Conservation (phyloP, 768 basidiomycete genomes). For the Tremella yokohamensis region DNA sequence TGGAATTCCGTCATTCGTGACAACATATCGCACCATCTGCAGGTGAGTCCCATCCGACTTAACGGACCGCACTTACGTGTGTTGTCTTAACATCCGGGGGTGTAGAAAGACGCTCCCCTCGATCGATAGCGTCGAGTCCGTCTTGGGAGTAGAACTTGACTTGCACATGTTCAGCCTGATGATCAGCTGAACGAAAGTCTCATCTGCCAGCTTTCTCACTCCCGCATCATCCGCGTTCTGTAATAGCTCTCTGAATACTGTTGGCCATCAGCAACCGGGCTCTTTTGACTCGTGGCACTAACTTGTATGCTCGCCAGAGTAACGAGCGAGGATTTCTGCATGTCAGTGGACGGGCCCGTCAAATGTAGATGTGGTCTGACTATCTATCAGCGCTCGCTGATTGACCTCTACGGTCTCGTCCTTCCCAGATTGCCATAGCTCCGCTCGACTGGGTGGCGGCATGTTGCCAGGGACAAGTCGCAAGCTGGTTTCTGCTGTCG, state of each 20-base stretch:
- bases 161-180: slow-evolving; percentile 41
- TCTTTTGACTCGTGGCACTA: slow-evolving; percentile 15
- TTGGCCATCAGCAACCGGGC: slow-evolving; percentile 3
- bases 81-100: slow-evolving; percentile 65
- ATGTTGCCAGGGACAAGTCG: slow-evolving; percentile 12
- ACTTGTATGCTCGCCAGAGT: slow-evolving; percentile 90
- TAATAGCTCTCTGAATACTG: slow-evolving; percentile 74
- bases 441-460: slow-evolving; percentile 37
- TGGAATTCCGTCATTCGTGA: slow-evolving; percentile 78
- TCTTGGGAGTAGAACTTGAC: slow-evolving; percentile 46
- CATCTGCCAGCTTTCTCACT: slow-evolving; percentile 13
- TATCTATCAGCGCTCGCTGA: slow-evolving; percentile 94
- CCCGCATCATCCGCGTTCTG: slow-evolving; percentile 95
- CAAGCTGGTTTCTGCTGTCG: background rate
- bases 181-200: background rate
- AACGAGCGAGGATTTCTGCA: slow-evolving; percentile 73
- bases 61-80: slow-evolving; percentile 55
- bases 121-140: slow-evolving; percentile 26
- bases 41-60: background rate
- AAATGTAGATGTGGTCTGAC: slow-evolving; percentile 49
- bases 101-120: slow-evolving; percentile 28
- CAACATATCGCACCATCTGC: slow-evolving; percentile 73
- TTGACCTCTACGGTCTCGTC: slow-evolving; percentile 64
- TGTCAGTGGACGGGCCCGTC: background rate
- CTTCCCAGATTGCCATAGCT: slow-evolving; percentile 34